Evolutionary conservation across 305 asterid genomes (phyloP), one percentile per base, ranked within the genome.

Genomic region (Lippia alba): DNA sequence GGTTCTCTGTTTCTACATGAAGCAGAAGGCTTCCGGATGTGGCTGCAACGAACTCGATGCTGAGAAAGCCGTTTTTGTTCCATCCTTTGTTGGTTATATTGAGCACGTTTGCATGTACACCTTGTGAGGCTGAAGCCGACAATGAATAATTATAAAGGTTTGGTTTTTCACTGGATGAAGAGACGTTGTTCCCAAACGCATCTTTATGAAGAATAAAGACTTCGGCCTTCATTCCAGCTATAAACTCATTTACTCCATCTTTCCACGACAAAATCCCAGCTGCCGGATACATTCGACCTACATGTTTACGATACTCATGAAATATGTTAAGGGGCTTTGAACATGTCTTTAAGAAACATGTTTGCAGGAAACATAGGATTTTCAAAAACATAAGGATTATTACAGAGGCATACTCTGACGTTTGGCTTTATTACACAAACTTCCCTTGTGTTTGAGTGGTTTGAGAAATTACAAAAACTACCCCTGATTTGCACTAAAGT

Each of bases 101-200:
- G 24, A 84, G 75, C 57, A 89, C 53, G 30, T 18, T 78, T 46
- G 87, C 91, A 11, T 70, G 72, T 4, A 79, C 64, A 49, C 86
- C 96, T 56, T 80, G 68, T 39, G 64, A 50, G 62, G 76, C 69
- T 33, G 73, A 78, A 46, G 85, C 85, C 49, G 66, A 78, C 67
- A 88, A 50, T 1, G 86, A 75, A 18, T 85, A 86, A 65, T 86
- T 76, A 51, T 79, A 67, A 60, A 48, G 62, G 17, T 57, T 73
- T 19, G 80, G 61, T 61, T 74, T 86, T 74, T 79, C 85, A 56
- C 68, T 76, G 54, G 75, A 64, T 48, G 78, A 81, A 66, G 97
- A 85, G 30, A 91, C 75, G 55, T 86, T 89, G 77, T 91, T 94
- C 56, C 97, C 99, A 78, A 88, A 94, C 61, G 96, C 97, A 77